Percentiles rank a stretch among this genome's conserved stretches.
phyloP scores from a whole-genome alignment of 768 basidiomycete genomes.

The Lactarius tabidus region DNA sequence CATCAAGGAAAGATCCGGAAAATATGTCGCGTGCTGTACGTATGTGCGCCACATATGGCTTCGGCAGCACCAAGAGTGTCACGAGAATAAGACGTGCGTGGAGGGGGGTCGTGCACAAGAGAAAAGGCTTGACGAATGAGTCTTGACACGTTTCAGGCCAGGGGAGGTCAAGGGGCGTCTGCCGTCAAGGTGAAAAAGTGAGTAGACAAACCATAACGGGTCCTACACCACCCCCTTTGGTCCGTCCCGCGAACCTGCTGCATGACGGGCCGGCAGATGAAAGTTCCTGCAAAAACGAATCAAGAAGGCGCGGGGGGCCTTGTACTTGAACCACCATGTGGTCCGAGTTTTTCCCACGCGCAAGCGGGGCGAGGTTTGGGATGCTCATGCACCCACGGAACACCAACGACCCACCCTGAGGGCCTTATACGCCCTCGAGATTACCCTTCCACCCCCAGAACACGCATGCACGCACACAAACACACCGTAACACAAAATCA shows the following conservation, averaged over 20 bases:
- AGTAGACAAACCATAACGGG: constrained; percentile 7
- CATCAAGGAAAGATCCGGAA: constrained; percentile 22
- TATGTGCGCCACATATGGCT: constrained; percentile 12
- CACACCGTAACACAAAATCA: no score
- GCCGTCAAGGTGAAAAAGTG: neutral
- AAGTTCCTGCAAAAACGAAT: neutral
- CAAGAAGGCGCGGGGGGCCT: no score
- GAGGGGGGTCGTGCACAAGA: neutral
- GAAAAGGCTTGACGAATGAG: neutral
- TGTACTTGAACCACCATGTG: no score
- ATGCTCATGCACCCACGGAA: no score
- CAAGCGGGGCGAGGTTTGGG: no score
- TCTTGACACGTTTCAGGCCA: constrained; percentile 10
- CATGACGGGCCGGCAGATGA: neutral
- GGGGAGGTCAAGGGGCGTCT: constrained; percentile 4
- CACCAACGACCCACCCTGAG: no score
- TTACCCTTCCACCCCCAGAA: no score
- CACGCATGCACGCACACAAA: no score
- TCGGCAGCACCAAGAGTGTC: constrained; percentile 5
- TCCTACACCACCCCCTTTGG: constrained; percentile 5
- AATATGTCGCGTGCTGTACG: constrained; percentile 5
- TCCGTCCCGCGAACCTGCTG: neutral
- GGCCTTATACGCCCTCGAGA: no score
- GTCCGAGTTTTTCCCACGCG: no score
- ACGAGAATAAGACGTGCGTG: neutral